Base-by-base conservation (phyloP, 305 asterid genomes). In the Fraxinus dipetala region DNA sequence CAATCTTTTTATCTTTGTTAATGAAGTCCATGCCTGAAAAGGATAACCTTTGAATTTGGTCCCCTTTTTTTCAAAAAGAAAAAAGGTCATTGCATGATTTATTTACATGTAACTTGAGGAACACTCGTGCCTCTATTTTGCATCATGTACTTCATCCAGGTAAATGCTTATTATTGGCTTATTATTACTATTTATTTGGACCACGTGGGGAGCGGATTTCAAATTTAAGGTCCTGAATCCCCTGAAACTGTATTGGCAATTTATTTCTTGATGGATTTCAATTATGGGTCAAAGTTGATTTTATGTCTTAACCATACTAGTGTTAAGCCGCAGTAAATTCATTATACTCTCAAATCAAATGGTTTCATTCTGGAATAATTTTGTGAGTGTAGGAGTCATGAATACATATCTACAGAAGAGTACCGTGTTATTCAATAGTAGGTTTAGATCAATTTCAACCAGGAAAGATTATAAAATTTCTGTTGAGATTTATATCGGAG, bases 11-110 rank as follows among this genome's bases (percentile, higher is more conserved):
- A 67, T 26, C 35, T 65, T 74, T 10, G 38, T 51, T 69, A 74
- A 54, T 32, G 61, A 82, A 78, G 51, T 20, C 40, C 40, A 78
- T 80, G 82, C 51, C 75, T 75, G 72, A 56, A 48, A 69, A 34
- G 51, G 16, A 51, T 56, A 31, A 13, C 69, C 31, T 11, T 30
- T 51, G 61, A 51, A 51, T 14, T 43, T 80, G 77, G 13, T 73
- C 10, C 40, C 77, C 77, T 13, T 43, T 14, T 35, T 63, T 78
- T 24, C 32, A 16, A 65, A 10, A 10, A 65, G 30, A 63, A 30
- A 65, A 22, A 2, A 61, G 0, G 0, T 40, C 56, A 26, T 43
- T 43, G 32, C 63, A 6, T 38, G 77, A 54, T 22, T 24, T 26
- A 38, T 32, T 36, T 78, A 30, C 26, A 0, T 63, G 82, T 26